A percentile compares a stretch with the other conserved stretches of the same genome.
These are phyloP conservation scores for Lentinula lateritia DNA, from an alignment of 768 basidiomycete genomes.

Conservation along the genomic window DNA sequence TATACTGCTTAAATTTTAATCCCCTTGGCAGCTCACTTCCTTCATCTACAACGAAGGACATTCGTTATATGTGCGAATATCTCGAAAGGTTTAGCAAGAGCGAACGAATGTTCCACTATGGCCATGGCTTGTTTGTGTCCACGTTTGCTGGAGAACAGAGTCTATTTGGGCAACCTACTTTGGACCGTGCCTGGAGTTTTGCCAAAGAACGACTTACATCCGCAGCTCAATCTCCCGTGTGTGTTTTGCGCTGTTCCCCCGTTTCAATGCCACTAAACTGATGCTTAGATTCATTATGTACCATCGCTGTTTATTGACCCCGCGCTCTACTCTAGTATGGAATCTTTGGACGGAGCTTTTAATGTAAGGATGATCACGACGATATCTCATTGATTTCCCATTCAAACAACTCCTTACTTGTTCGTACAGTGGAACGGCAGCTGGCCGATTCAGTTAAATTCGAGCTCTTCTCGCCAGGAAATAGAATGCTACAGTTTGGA, in stretches of 20 bases:
- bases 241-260: slow-evolving; percentile 15
- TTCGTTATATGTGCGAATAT: slow-evolving; percentile 25
- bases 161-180: slow-evolving; percentile 33
- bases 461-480: slow-evolving; percentile 13
- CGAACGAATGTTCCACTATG: slow-evolving; percentile 31
- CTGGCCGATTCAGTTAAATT: slow-evolving; percentile 27
- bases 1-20: background rate
- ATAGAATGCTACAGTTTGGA: slow-evolving; percentile 17
- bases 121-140: slow-evolving; percentile 34
- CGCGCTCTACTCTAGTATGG: slow-evolving; percentile 27
- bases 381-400: background rate
- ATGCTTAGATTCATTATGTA: slow-evolving; percentile 37
- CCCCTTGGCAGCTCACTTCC: slow-evolving; percentile 12
- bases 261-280: background rate
- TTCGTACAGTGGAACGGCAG: slow-evolving; percentile 34
- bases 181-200: slow-evolving; percentile 31
- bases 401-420: background rate
- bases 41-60: slow-evolving; percentile 13
- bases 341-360: slow-evolving; percentile 42
- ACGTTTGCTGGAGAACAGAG: slow-evolving; percentile 45
- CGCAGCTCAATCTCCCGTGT: slow-evolving; percentile 8
- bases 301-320: slow-evolving; percentile 48
- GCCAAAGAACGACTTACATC: slow-evolving; percentile 10
- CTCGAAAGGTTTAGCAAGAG: slow-evolving; percentile 30
- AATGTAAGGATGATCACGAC: slow-evolving; percentile 21